Conservation (phyloP, 352 stramenopile genomes). For the Pythium sp. region DNA sequence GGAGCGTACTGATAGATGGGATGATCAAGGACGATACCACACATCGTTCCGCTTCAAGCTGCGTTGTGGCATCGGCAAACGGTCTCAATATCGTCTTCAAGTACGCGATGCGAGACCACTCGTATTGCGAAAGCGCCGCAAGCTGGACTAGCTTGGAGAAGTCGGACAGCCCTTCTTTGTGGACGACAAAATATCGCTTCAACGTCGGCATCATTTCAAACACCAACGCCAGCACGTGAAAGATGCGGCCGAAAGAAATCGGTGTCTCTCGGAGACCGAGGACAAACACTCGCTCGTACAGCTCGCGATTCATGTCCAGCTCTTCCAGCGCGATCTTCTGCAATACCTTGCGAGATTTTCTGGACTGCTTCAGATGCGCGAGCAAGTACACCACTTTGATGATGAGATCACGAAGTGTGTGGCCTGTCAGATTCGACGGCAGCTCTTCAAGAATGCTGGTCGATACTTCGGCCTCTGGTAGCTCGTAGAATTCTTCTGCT, state of each 20-base stretch:
- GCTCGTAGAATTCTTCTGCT: constrained; percentile 27
- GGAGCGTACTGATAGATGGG: constrained; percentile 62
- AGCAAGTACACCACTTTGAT: constrained; percentile 64
- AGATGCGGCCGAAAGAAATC: constrained; percentile 49
- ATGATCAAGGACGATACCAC: constrained; percentile 68
- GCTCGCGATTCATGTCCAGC: constrained; percentile 34
- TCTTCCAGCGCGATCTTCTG: constrained; percentile 46
- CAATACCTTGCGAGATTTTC: constrained; percentile 39
- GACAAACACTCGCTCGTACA: constrained; percentile 49
- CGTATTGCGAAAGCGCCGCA: constrained; percentile 57
- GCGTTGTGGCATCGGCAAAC: constrained; percentile 56
- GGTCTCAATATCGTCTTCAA: constrained; percentile 63
- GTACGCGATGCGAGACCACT: constrained; percentile 65
- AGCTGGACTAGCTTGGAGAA: constrained; percentile 73
- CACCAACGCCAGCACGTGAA: constrained; percentile 43
- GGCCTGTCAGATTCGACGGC: constrained; percentile 54
- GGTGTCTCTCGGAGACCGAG: constrained; percentile 28
- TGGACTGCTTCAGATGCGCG: constrained; percentile 65
- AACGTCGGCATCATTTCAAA: constrained; percentile 53
- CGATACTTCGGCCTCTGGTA: constrained; percentile 24
- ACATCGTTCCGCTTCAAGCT: constrained; percentile 58
- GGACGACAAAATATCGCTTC: constrained; percentile 60
- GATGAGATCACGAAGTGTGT: constrained; percentile 64
- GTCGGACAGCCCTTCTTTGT: constrained; percentile 55
- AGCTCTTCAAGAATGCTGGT: constrained; percentile 57